Base-by-base conservation (phyloP, 1,284 basidiomycete genomes). In the Rhodofomes roseus region DNA sequence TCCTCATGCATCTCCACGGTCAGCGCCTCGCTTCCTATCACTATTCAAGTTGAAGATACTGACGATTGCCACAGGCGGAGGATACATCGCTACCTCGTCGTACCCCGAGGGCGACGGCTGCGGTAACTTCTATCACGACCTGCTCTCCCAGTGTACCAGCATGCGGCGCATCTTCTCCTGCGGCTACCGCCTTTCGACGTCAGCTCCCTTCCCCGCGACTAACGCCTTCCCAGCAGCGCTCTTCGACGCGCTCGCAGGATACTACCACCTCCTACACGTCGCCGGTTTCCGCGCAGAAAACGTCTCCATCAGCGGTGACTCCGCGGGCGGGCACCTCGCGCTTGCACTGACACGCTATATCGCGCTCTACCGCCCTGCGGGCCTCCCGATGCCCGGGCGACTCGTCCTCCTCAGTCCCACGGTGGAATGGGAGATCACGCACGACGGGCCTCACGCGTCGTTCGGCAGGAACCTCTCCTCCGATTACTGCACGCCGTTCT, bases 281-380 rank as follows among this genome's bases (percentile, higher is more conserved):
- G 65, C 74, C 51, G 70, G 71, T 2, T 75, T 81, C 56, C 65
- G 68, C 4, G 72, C 75, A 1, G 36, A 62, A 48, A 66, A 68
- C 65, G 85, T 92, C 63, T 76, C 88, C 52, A 56, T 93, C 20
- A 78, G 77, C 16, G 90, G 89, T 0, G 89, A 92, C 68, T 87
- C 85, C 14, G 89, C 90, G 0, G 91, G 90, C 2, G 90, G 81
- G 1, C 89, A 90, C 68, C 77, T 92, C 22, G 85, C 83, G 0
- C 75, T 86, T 27, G 86, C 87, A 0, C 73, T 85, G 16, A 75
- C 73, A 4, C 78, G 81, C 16, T 85, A 85, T 63, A 66, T 76
- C 25, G 65, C 67, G 5, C 31, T 34, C 31, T 11, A 34, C 31
- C 31, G 31, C 4, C 31, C 31, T 11, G 31, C 31, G 31, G 31